Evolutionary conservation across 805 yeast genomes (phyloP).

Genomic region (Ogataea saltuana): DNA sequence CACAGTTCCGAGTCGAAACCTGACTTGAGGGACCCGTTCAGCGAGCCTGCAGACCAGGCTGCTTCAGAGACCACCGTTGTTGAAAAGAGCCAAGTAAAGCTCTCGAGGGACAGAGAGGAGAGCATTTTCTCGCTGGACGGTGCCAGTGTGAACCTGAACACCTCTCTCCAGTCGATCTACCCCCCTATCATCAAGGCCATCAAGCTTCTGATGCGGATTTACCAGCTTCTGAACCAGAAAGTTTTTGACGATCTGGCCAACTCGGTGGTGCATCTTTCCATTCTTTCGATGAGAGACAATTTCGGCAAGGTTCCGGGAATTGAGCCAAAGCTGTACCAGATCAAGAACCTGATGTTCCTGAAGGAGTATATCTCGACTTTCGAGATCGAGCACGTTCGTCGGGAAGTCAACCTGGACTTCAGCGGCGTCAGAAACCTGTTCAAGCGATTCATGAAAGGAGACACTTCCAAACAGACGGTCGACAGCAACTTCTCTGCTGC

Average conservation of each 20-base stretch:
- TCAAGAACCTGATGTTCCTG: conserved; percentile 70
- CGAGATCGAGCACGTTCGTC: conserved; percentile 74
- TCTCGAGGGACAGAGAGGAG: conserved; percentile 13
- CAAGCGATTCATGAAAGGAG: conserved; percentile 34
- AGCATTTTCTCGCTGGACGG: conserved; percentile 16
- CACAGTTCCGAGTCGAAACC: too few species aligned
- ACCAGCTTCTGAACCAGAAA: conserved; percentile 72
- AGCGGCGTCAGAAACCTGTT: conserved; percentile 63
- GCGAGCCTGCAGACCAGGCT: conserved; percentile 1
- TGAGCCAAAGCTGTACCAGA: conserved; percentile 65
- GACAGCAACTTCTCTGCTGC: conserved; percentile 26
- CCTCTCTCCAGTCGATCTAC: conserved; percentile 39
- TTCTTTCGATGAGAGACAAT: conserved; percentile 59
- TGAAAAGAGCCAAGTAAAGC: conserved; percentile 3
- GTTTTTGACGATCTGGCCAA: conserved; percentile 91
- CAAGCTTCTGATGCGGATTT: conserved; percentile 70
- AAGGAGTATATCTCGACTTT: conserved; percentile 69
- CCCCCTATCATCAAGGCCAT: conserved; percentile 73
- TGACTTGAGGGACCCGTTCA: too few species aligned
- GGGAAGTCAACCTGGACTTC: conserved; percentile 78
- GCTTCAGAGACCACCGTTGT: conserved; percentile 3
- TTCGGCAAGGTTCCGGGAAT: conserved; percentile 49
- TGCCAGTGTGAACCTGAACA: conserved; percentile 7
- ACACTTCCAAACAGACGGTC: conserved; percentile 20
- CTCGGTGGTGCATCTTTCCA: conserved; percentile 76